phyloP scores from a whole-genome alignment of 768 basidiomycete species.

The Leccinum truebloodii region DNA sequence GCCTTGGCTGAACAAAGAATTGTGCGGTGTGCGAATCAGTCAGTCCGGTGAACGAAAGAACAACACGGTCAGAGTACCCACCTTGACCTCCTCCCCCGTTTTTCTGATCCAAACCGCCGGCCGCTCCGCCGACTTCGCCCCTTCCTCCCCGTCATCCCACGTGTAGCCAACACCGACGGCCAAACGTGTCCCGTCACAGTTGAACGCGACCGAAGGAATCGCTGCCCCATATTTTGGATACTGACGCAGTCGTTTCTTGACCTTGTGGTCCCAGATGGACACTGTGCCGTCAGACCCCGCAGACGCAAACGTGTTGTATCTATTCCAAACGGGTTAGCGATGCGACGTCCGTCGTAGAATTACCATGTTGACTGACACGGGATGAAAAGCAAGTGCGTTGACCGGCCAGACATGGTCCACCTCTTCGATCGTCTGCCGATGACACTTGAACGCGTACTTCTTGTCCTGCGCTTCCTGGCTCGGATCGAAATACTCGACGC shows the following conservation, averaged over 20 bases:
- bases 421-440: slow-evolving; percentile 85
- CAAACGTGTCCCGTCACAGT: slow-evolving; percentile 76
- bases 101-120: slow-evolving; percentile 63
- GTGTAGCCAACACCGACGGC: slow-evolving; percentile 88
- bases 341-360: background rate
- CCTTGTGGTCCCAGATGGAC: slow-evolving; percentile 95
- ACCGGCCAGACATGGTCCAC: slow-evolving; percentile 98
- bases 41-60: background rate
- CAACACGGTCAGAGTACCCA: slow-evolving; percentile 26
- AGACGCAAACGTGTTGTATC: slow-evolving; percentile 93
- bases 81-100: slow-evolving; percentile 80
- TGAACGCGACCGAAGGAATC: slow-evolving; percentile 82
- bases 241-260: slow-evolving; percentile 93
- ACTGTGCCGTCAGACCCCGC: slow-evolving; percentile 94
- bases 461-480: slow-evolving; percentile 74
- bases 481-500: slow-evolving; percentile 95
- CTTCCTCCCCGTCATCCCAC: slow-evolving; percentile 85
- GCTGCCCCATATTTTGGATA: slow-evolving; percentile 77
- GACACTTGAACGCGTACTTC: slow-evolving; percentile 91
- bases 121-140: slow-evolving; percentile 60
- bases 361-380: slow-evolving; percentile 50
- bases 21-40: background rate
- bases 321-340: slow-evolving; percentile 26
- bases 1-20: slow-evolving; percentile 21
- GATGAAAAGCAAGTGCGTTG: slow-evolving; percentile 93